phyloP scores from a whole-genome alignment of 129 eudicot species.

The Ambrosia artemisiifolia region DNA sequence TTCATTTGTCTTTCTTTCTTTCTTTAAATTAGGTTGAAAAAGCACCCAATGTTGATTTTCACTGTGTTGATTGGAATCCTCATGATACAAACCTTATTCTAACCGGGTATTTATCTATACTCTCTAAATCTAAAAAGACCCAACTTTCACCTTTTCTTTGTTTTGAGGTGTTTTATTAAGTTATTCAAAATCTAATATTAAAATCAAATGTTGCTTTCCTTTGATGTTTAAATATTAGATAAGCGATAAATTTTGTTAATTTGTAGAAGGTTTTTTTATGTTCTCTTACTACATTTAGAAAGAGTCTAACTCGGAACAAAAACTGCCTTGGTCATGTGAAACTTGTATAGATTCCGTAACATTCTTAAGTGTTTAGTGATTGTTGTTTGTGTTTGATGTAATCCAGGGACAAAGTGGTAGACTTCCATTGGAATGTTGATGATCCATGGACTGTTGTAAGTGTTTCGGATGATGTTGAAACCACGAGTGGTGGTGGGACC shows the following conservation, averaged over 20 bases:
- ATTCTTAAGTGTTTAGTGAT: background rate
- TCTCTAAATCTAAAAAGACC: no score
- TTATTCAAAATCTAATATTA: no score
- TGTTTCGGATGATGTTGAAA: constrained; percentile 88
- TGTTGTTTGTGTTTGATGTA: background rate
- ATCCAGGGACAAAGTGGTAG: constrained; percentile 86
- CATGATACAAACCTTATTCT: constrained; percentile 32
- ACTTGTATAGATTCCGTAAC: background rate
- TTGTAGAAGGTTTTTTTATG: background rate
- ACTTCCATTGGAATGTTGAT: constrained; percentile 79
- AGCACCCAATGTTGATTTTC: constrained; percentile 96
- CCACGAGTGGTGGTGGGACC: constrained; percentile 81
- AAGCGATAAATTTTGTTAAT: background rate
- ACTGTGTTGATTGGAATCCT: constrained; percentile 95
- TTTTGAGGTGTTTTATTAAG: no score
- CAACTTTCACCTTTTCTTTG: no score
- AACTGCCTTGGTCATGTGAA: background rate
- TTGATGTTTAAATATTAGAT: background rate
- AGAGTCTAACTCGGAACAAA: background rate
- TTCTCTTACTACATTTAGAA: background rate
- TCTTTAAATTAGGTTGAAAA: constrained; percentile 63
- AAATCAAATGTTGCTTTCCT: background rate
- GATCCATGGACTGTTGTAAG: constrained; percentile 98
- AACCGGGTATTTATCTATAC: no score
- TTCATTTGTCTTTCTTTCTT: constrained; percentile 12